A percentile compares a stretch with the other conserved stretches of the same genome.
phyloP scores from a whole-genome alignment of 805 yeast species.

The Hagleromyces aurorensis region DNA sequence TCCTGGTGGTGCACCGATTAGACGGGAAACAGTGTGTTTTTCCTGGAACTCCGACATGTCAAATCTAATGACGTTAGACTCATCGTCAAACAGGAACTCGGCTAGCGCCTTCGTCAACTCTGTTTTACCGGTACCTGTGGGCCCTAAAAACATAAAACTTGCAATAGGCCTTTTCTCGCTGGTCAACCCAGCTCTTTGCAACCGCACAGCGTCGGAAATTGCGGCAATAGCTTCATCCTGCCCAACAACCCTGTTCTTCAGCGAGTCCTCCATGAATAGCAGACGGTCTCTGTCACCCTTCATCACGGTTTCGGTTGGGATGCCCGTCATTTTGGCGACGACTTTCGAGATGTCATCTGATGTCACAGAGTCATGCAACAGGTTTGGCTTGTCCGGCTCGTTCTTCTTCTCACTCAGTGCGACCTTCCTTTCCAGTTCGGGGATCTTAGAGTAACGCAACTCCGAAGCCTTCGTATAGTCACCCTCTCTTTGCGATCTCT shows the following conservation, averaged over 20 bases:
- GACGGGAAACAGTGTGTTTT: constrained; percentile 79
- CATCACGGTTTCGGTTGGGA: constrained; percentile 84
- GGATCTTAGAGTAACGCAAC: constrained; percentile 80
- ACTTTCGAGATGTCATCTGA: constrained; percentile 91
- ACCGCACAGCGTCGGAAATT: constrained; percentile 86
- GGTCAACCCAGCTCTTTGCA: constrained; percentile 94
- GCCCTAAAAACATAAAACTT: constrained; percentile 92
- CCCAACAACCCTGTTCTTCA: constrained; percentile 78
- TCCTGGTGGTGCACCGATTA: constrained; percentile 98
- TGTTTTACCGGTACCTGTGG: constrained; percentile 98
- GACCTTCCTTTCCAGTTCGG: constrained; percentile 61
- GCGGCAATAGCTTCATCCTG: constrained; percentile 92
- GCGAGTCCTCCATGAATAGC: constrained; percentile 73
- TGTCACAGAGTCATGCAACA: constrained; percentile 79
- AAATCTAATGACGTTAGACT: constrained; percentile 76
- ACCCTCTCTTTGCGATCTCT: constrained; percentile 74
- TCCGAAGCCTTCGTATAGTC: constrained; percentile 85
- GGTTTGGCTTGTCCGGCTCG: constrained; percentile 24
- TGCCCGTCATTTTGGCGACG: constrained; percentile 90
- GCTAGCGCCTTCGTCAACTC: constrained; percentile 91
- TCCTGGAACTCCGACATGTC: constrained; percentile 99
- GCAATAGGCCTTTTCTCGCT: constrained; percentile 94
- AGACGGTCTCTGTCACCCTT: constrained; percentile 92
- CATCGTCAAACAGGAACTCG: constrained; percentile 85
- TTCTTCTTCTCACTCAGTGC: constrained; percentile 36